A percentile compares a stretch with the other conserved stretches of the same genome.
Evolutionary conservation across 345 rosid genomes (phyloP).

Genomic region (Pseudoturritis turrita): DNA sequence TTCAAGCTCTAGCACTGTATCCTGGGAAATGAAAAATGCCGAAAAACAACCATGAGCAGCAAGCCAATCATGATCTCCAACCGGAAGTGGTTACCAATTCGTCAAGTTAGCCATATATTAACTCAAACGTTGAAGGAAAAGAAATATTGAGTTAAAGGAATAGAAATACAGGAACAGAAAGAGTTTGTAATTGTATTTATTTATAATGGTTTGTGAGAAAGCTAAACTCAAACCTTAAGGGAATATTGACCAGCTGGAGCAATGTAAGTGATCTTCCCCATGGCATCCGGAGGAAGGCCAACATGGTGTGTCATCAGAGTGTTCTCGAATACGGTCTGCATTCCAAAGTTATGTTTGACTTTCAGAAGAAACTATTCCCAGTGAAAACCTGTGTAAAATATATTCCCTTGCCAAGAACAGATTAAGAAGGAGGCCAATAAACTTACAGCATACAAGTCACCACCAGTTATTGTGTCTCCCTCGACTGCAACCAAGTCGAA

Average conservation of each 20-base stretch:
- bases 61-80: neutral
- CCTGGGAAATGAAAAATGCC: conserved; percentile 42
- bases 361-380: neutral
- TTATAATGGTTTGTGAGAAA: neutral
- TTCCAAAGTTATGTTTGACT: conserved; percentile 11
- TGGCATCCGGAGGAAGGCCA: conserved; percentile 91
- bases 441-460: conserved; percentile 98
- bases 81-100: neutral
- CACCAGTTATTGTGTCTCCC: conserved; percentile 96
- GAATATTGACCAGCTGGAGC: conserved; percentile 99
- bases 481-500: conserved; percentile 54
- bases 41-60: neutral
- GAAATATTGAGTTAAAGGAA: neutral
- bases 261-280: conserved; percentile 92
- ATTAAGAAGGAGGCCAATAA: conserved; percentile 18
- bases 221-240: conserved; percentile 54
- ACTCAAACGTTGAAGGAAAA: neutral
- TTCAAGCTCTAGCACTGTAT: conserved; percentile 94
- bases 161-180: neutral
- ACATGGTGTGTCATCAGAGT: conserved; percentile 87
- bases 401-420: conserved; percentile 1
- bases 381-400: neutral
- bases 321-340: conserved; percentile 95
- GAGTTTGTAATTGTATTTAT: neutral
- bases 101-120: neutral